Base-by-base conservation (phyloP, 129 eudicot species). In the Sambucus nigra region DNA sequence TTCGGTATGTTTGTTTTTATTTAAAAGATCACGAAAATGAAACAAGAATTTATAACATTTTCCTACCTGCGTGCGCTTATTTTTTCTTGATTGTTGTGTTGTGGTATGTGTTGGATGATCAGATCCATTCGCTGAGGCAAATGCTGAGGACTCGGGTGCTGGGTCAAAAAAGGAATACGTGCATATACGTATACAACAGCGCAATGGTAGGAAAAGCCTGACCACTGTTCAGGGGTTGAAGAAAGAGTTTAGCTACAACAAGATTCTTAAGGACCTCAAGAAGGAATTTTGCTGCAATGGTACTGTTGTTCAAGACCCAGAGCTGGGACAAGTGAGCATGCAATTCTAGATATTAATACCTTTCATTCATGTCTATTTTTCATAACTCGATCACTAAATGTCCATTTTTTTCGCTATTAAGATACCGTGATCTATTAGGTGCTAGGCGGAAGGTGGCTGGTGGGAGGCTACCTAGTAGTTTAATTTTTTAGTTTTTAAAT, bases 41-140 rank as follows among this genome's bases (percentile, higher is more conserved):
- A 14, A 42, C 48, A 31, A 31, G 38, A 6, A 31, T 31, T 31
- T 31, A 11, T 13, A 5, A 13, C 11, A 19, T 47, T 19, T 47
- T 19, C 2, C 17, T 44, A 25, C 42, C 4, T 26, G n/a, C 8
- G 26, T 58, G 50, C 25, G 38, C 31, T 10, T 42, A 13, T 15
- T 42, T 13, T 45, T 27, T 45, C 25, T 45, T 59, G 1, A 23
- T 26, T 58, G 52, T 17, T 5, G 9, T 23, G 31, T 23, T 13
- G 47, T 55, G 32, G 2, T 5, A 21, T 41, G 13, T 63, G 52
- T 32, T 31, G 60, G 33, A 26, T 42, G 39, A 10, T 23, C 74
- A 85, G 89, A 85, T 75, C 95, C 95, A 66, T 80, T 80, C 71
- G 86, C 95, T 59, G 89, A 85, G 80, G 94, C 88, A 71, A 84